Percentiles rank a stretch among this genome's conserved stretches.
phyloP scores from a whole-genome alignment of 2,329 filamentous ascomycete species.

The Torrubiella hemipterigena region DNA sequence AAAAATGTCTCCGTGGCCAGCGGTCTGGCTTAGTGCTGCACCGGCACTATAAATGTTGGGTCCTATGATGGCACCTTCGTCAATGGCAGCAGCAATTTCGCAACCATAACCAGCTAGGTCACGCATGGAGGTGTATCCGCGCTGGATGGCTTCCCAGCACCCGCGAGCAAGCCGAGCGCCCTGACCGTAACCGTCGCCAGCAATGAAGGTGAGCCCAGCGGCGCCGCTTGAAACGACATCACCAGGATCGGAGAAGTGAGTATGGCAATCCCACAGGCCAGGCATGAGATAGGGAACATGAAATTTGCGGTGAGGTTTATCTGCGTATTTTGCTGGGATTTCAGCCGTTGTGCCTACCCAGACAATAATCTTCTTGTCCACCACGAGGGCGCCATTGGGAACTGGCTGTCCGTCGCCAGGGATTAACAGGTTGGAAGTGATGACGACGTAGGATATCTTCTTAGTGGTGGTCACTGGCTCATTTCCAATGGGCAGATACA shows the following conservation, averaged over 20 bases:
- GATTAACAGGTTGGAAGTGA: conserved; percentile 21
- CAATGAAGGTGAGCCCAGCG: conserved; percentile 12
- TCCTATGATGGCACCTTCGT: conserved; percentile 30
- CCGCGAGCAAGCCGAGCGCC: conserved; percentile 26
- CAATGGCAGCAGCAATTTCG: conserved; percentile 28
- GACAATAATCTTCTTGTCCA: conserved; percentile 22
- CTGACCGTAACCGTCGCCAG: conserved; percentile 16
- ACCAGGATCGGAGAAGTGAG: conserved; percentile 29
- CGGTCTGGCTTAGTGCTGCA: conserved; percentile 30
- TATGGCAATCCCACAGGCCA: conserved; percentile 41
- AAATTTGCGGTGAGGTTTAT: conserved; percentile 13
- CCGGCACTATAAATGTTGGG: conserved; percentile 36
- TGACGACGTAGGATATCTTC: conserved; percentile 19
- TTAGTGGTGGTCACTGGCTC: conserved; percentile 10
- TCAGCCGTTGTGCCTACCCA: conserved; percentile 21
- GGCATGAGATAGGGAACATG: conserved; percentile 32
- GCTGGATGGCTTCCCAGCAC: conserved; percentile 25
- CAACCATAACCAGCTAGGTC: conserved; percentile 35
- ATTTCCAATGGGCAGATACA: too few species aligned
- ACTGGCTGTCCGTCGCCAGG: conserved; percentile 23
- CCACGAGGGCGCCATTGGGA: conserved; percentile 19
- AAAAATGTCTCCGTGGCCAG: conserved; percentile 32
- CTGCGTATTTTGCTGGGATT: conserved; percentile 17
- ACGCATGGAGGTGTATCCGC: conserved; percentile 37
- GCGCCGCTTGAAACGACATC: conserved; percentile 10